phyloP scores from a whole-genome alignment of 1,284 basidiomycete species.

The Paramarasmius palmivorus region DNA sequence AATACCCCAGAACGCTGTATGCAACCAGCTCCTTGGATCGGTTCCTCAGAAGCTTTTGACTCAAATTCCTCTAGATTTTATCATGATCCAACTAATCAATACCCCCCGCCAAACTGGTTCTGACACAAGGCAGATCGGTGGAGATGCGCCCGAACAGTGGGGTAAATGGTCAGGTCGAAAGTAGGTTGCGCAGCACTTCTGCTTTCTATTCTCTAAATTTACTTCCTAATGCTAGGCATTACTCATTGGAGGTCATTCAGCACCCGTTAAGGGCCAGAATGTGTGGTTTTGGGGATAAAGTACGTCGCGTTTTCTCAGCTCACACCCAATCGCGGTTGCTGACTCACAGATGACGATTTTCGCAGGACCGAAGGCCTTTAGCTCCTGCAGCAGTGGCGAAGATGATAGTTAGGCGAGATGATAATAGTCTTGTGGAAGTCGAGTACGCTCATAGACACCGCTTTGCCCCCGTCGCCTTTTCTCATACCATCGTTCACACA shows the following conservation, averaged over 20 bases:
- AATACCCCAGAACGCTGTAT: not conserved
- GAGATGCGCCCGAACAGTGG: slow-evolving; percentile 50
- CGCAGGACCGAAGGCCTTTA: slow-evolving; percentile 84
- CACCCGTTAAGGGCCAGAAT: slow-evolving; percentile 87
- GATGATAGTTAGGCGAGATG: slow-evolving; percentile 70
- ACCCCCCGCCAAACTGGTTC: slow-evolving; percentile 34
- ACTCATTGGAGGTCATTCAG: slow-evolving; percentile 82
- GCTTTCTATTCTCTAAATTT: slow-evolving; percentile 11
- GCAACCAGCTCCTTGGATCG: not conserved
- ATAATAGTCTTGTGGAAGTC: slow-evolving; percentile 70
- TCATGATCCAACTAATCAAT: slow-evolving; percentile 61
- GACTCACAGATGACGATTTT: too few species aligned
- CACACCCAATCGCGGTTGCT: too few species aligned
- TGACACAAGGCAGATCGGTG: slow-evolving; percentile 26
- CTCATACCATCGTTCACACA: slow-evolving; percentile 20
- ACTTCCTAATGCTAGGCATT: slow-evolving; percentile 51
- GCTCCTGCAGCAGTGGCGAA: slow-evolving; percentile 88
- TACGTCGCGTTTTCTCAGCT: slow-evolving; percentile 35
- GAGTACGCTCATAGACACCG: slow-evolving; percentile 54
- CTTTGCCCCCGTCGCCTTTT: slow-evolving; percentile 8
- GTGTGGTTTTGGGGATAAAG: slow-evolving; percentile 95
- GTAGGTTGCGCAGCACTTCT: slow-evolving; percentile 36
- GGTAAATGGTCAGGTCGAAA: slow-evolving; percentile 60
- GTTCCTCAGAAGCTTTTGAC: not conserved
- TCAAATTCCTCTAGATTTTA: not conserved